Evolutionary conservation across 2,329 filamentous ascomycete species (phyloP), one percentile per base, ranked within the genome.

Genomic region (Fusarium brevicatenulatum): DNA sequence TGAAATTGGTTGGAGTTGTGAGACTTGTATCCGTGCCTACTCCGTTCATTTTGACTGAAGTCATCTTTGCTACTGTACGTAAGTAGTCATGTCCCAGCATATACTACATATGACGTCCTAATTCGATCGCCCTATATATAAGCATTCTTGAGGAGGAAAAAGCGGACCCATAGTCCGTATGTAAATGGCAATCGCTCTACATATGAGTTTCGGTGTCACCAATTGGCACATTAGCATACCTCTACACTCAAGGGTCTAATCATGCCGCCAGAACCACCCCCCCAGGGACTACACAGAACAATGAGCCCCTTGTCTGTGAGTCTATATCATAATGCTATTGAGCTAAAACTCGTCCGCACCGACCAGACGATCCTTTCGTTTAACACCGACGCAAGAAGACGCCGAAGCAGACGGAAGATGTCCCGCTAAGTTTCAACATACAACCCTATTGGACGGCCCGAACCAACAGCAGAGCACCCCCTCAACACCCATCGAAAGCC

Each of bases 1-100:
- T 59, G 68, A 76, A 75, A 78, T 78, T 76, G 66, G 64, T 78
- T 76, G 64, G 62, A 65, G 60, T 64, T 65, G 66, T 73, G 62
- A 66, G 65, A 63, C 68, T 74, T 76, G 30, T 47, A 28, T 30
- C 25, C 12, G 25, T 47, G 28, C 19, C 44, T 46, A 28, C 43
- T 49, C 46, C 21, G 21, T 32, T 32, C 28, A 23, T 18, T 32
- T 10, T 50, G 47, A 19, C 47, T 52, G 47, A 19, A 19, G 30
- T 6, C 47, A 36, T 52, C 23, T 23, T 34, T 25, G 19, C 47
- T 34, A 34, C 32, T 34, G 12, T 32, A 34, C 30, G 30, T 19
- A 30, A 21, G 57, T 50, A 13, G 30, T 50, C 30, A 60, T 67
- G 56, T 42, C 52, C 47, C 47, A 56, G 52, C 23, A 67, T 28